Base-by-base conservation (phyloP, 805 yeast genomes). In the Diddensiella santjacobensis region DNA sequence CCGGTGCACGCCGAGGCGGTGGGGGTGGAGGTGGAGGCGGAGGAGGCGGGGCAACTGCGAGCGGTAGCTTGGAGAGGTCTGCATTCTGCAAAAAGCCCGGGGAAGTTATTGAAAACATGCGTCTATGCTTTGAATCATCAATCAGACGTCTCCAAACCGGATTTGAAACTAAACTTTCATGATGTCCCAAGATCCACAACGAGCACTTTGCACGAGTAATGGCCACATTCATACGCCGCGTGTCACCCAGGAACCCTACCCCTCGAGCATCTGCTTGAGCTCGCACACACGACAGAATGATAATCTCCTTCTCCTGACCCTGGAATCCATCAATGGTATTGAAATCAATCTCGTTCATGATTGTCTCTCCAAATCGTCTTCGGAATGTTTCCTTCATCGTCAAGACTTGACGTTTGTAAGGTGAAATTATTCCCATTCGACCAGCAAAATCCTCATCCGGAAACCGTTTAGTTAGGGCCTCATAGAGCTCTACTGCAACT, bases 271-370 rank as follows among this genome's bases (percentile, higher is more conserved):
- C 77, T 11, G 77, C 71, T 42, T 81, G 84, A 0, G 98, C 96
- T 59, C 99, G 78, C 3, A 93, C 99, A 78, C 98, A 91, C 0
- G 98, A 89, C 73, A 93, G 83, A 42, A 93, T 78, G 53, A 93
- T 87, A 41, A 93, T 80, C 54, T 91, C 97, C 65, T 91, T 93
- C 63, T 93, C 99, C 66, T 93, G 98, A 54, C 96, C 97, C 70
- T 89, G 99, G 64, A 90, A 93, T 1, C 98, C 99, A 74, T 93
- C 99, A 51, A 93, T 89, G 0, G 99, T 88, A 61, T 90, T 89
- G 68, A 93, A 89, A 61, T 87, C 95, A 42, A 95, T 80, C 45
- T 78, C 82, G 24, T 77, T 73, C 17, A 75, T 64, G 29, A 91
- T 83, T 2, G 70, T 60, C 2, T 70, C 70, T 8, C 98, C 98